Evolutionary conservation across 2,329 filamentous ascomycete genomes (phyloP).

Genomic region (Colletotrichum navitas): DNA sequence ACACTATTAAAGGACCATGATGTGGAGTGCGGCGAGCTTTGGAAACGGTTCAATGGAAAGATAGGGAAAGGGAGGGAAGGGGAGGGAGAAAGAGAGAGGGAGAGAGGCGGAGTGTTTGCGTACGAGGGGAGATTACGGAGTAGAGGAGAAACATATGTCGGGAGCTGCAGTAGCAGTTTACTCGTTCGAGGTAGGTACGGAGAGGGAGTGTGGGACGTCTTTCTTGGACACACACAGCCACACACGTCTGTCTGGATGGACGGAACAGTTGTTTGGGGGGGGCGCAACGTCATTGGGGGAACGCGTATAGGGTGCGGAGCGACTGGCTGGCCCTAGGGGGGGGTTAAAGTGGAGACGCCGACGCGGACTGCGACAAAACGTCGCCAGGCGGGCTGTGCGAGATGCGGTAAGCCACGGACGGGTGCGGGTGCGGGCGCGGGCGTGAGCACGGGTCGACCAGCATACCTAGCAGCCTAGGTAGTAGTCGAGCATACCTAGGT

Average conservation of each 20-base stretch:
- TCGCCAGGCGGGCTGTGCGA: slow-evolving; percentile 32
- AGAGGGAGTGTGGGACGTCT: slow-evolving; percentile 18
- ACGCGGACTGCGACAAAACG: slow-evolving; percentile 12
- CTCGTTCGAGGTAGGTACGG: not conserved
- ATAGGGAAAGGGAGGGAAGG: slow-evolving; percentile 18
- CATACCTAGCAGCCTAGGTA: too few relatives aligned
- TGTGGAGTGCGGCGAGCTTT: slow-evolving; percentile 20
- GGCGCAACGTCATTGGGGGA: slow-evolving; percentile 35
- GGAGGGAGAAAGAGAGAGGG: slow-evolving; percentile 10
- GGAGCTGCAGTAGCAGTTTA: slow-evolving; percentile 11
- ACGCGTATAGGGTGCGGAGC: slow-evolving; percentile 2
- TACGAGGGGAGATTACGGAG: slow-evolving; percentile 42
- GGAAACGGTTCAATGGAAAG: slow-evolving; percentile 26
- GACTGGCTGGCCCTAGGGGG: slow-evolving; percentile 21
- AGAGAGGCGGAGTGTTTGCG: slow-evolving; percentile 3
- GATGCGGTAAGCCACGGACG: slow-evolving; percentile 29
- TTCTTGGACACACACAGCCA: slow-evolving; percentile 28
- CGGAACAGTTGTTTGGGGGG: slow-evolving; percentile 20
- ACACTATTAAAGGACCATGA: slow-evolving; percentile 30
- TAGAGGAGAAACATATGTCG: slow-evolving; percentile 29
- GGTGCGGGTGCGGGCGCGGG: slow-evolving; percentile 17
- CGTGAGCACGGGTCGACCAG: not conserved
- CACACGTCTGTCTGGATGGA: slow-evolving; percentile 12
- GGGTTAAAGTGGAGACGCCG: slow-evolving; percentile 5
- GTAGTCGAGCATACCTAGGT: too few relatives aligned